These are phyloP conservation scores for Phytophthora fragariaefolia DNA, from an alignment of 352 stramenopile genomes.

Conservation along the genomic window DNA sequence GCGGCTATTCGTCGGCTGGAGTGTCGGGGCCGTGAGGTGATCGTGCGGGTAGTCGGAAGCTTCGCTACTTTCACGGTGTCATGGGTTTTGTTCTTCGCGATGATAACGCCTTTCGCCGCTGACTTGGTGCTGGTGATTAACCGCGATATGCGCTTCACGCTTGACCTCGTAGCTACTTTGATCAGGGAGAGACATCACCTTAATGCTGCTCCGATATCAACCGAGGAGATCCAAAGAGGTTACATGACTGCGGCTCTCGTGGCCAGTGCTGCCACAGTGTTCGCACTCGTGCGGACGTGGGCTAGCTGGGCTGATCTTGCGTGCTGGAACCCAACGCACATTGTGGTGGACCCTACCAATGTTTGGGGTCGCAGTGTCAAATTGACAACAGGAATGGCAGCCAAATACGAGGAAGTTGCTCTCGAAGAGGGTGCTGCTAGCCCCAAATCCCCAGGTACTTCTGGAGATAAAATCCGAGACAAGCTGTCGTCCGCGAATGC, in stretches of 20 bases:
- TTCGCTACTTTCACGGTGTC: conserved; percentile 1
- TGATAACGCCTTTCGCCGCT: conserved; percentile 29
- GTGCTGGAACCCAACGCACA: not conserved
- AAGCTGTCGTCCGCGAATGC: not conserved
- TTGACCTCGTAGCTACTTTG: conserved; percentile 28
- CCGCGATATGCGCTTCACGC: conserved; percentile 41
- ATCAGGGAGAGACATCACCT: conserved; percentile 32
- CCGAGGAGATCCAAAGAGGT: conserved; percentile 29
- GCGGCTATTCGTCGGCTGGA: not conserved
- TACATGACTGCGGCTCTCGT: conserved; percentile 25
- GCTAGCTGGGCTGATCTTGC: not conserved
- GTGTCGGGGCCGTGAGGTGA: not conserved
- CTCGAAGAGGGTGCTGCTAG: conserved; percentile 2
- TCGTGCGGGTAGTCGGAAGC: not conserved
- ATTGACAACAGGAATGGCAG: not conserved
- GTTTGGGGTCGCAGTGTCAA: not conserved
- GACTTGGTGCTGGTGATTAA: conserved; percentile 41
- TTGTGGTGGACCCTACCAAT: not conserved
- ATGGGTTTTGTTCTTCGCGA: conserved; percentile 16
- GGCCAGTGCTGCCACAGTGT: conserved; percentile 11
- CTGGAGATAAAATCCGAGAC: not conserved
- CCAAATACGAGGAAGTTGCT: conserved; percentile 2
- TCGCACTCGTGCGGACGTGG: not conserved
- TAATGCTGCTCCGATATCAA: conserved; percentile 29
- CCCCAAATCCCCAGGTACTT: not conserved